Conservation (phyloP, 306 rosid species). For the Cicer yamashitae region DNA sequence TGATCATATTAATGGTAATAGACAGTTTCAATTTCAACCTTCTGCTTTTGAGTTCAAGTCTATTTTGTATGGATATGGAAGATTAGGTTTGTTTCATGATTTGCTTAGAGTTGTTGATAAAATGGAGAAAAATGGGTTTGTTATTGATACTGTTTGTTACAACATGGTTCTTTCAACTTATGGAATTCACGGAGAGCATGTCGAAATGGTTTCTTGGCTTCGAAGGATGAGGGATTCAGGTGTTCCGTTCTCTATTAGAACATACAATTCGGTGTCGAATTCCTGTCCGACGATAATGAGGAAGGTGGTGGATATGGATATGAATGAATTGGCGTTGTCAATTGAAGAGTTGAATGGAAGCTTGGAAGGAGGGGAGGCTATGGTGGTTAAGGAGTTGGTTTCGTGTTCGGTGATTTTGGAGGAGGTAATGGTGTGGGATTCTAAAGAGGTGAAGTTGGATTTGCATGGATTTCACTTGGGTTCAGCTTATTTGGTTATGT, state of each 20-base stretch:
- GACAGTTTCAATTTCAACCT: slow-evolving; percentile 43
- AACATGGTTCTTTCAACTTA: slow-evolving; percentile 81
- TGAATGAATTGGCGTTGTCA: slow-evolving; percentile 53
- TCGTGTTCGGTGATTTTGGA: slow-evolving; percentile 54
- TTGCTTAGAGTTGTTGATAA: slow-evolving; percentile 60
- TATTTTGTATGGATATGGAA: slow-evolving; percentile 67
- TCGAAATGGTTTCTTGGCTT: slow-evolving; percentile 72
- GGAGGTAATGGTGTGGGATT: slow-evolving; percentile 70
- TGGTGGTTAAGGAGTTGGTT: slow-evolving; percentile 64
- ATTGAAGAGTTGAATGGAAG: slow-evolving; percentile 50
- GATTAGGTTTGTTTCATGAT: slow-evolving; percentile 68
- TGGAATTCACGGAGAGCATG: slow-evolving; percentile 67
- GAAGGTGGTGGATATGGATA: slow-evolving; percentile 42
- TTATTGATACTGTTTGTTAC: slow-evolving; percentile 63
- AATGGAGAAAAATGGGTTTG: slow-evolving; percentile 66
- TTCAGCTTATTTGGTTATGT: slow-evolving; percentile 66
- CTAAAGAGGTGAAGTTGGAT: slow-evolving; percentile 77
- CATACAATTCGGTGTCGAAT: slow-evolving; percentile 72
- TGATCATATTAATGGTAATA: no score
- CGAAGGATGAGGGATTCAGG: slow-evolving; percentile 54
- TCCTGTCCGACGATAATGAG: slow-evolving; percentile 58
- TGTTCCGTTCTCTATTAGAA: slow-evolving; percentile 70
- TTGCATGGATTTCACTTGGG: slow-evolving; percentile 80
- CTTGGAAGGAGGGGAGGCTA: slow-evolving; percentile 66
- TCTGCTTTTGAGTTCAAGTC: slow-evolving; percentile 68